These are phyloP conservation scores for Exutisphaerella laricina DNA, from an alignment of 2,329 filamentous ascomycete genomes.

Conservation along the genomic window DNA sequence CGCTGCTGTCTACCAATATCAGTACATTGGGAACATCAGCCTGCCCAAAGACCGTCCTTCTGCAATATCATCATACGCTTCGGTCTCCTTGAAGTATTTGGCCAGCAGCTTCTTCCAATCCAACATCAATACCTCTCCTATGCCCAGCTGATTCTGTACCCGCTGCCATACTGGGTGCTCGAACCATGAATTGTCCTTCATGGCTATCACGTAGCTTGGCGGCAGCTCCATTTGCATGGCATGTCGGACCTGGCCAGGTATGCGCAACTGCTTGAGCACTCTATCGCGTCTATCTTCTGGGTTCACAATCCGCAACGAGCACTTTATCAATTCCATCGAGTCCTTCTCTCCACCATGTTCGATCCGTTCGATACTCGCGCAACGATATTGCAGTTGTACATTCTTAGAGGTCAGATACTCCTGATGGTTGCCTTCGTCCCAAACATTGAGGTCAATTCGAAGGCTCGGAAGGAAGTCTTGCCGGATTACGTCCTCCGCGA, in stretches of 20 bases:
- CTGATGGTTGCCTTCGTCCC: slow-evolving; percentile 3
- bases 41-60: not conserved
- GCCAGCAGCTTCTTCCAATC: slow-evolving; percentile 6
- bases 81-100: slow-evolving; percentile 3
- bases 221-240: not conserved
- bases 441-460: slow-evolving; percentile 4
- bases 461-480: slow-evolving; percentile 3
- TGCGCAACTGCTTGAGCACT: not conserved
- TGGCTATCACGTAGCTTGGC: not conserved
- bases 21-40: not conserved
- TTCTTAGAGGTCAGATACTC: slow-evolving; percentile 2
- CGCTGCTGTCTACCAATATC: too few relatives aligned
- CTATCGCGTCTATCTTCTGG: not conserved
- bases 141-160: not conserved
- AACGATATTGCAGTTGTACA: slow-evolving; percentile 1
- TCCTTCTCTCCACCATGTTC: not conserved
- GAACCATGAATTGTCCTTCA: slow-evolving; percentile 4
- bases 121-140: slow-evolving; percentile 2
- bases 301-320: not conserved
- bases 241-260: not conserved
- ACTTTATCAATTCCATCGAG: not conserved
- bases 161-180: not conserved
- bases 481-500: slow-evolving; percentile 5
- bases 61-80: not conserved
- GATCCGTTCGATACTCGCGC: not conserved